Percentiles rank a stretch among this genome's conserved stretches.
These are phyloP conservation scores for Lineolata rhizophorae DNA, from an alignment of 495 filamentous ascomycete genomes.

Conservation along the genomic window DNA sequence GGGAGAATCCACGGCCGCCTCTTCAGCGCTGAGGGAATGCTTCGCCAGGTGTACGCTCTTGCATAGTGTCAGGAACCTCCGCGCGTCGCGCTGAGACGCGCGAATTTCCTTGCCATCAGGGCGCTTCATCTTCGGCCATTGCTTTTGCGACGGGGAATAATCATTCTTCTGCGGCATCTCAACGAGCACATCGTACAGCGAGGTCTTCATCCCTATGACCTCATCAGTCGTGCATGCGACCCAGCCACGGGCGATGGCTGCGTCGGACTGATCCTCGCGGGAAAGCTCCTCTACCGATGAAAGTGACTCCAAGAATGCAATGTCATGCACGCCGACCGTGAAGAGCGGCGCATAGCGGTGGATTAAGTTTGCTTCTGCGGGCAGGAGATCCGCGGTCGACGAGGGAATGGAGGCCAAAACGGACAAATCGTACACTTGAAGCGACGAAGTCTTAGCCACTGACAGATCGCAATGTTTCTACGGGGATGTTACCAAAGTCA, in stretches of 20 bases:
- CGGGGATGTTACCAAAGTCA: conserved; percentile 51
- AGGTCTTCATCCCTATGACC: conserved; percentile 61
- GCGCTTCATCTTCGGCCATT: conserved; percentile 58
- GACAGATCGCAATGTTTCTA: too few species aligned
- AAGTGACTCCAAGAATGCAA: conserved; percentile 48
- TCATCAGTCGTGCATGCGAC: conserved; percentile 89
- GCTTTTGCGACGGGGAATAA: conserved; percentile 25
- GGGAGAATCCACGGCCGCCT: neutral
- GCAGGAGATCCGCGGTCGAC: conserved; percentile 39
- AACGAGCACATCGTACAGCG: conserved; percentile 73
- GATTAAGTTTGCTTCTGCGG: conserved; percentile 27
- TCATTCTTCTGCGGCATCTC: conserved; percentile 39
- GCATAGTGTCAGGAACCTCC: conserved; percentile 57
- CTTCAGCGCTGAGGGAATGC: conserved; percentile 38
- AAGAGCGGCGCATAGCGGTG: conserved; percentile 68
- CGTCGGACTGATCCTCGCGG: too few species aligned
- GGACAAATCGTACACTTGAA: conserved; percentile 90
- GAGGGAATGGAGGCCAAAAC: conserved; percentile 58
- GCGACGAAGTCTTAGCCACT: too few species aligned
- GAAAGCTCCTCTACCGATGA: too few species aligned
- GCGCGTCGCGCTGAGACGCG: conserved; percentile 77
- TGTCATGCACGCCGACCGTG: conserved; percentile 79
- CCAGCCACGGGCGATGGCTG: conserved; percentile 36
- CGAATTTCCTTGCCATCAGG: conserved; percentile 36
- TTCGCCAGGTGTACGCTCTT: too few species aligned